These are phyloP conservation scores for Ophiobolus disseminans DNA, from an alignment of 2,329 filamentous ascomycete species.

Conservation along the genomic window DNA sequence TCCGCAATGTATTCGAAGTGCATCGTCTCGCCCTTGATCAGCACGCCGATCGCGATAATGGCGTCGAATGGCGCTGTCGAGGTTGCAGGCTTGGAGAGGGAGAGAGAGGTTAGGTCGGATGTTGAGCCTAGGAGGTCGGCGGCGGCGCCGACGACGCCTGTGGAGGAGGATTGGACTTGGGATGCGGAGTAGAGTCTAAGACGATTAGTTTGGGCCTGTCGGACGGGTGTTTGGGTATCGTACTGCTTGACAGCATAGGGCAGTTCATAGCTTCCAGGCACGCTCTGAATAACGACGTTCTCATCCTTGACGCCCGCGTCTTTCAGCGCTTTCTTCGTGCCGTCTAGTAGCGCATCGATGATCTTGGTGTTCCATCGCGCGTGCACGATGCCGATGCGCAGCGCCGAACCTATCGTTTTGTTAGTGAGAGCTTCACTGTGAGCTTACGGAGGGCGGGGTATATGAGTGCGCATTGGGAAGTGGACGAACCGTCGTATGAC, in stretches of 20 bases:
- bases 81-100: constrained; percentile 40
- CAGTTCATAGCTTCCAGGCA: constrained; percentile 93
- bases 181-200: constrained; percentile 81
- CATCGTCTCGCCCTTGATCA: constrained; percentile 99
- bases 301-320: constrained; percentile 81
- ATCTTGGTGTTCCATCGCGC: constrained; percentile 93
- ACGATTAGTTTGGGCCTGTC: constrained; percentile 11
- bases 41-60: constrained; percentile 90
- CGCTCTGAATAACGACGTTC: constrained; percentile 88
- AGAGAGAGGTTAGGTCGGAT: constrained; percentile 61
- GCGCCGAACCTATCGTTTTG: constrained; percentile 55
- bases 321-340: constrained; percentile 78
- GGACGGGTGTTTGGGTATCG: constrained; percentile 31
- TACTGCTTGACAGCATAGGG: constrained; percentile 88
- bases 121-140: constrained; percentile 78
- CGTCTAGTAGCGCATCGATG: constrained; percentile 83
- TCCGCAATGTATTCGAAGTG: constrained; percentile 99
- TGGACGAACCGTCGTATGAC: constrained; percentile 61
- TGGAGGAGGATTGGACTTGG: constrained; percentile 73
- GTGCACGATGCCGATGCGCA: constrained; percentile 94
- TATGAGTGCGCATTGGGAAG: constrained; percentile 6
- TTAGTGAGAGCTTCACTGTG: constrained; percentile 11
- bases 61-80: constrained; percentile 76
- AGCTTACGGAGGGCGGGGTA: constrained; percentile 3
- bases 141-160: constrained; percentile 67